Conservation (phyloP, 2,329 filamentous ascomycete species). For the Paecilomyces niveus region DNA sequence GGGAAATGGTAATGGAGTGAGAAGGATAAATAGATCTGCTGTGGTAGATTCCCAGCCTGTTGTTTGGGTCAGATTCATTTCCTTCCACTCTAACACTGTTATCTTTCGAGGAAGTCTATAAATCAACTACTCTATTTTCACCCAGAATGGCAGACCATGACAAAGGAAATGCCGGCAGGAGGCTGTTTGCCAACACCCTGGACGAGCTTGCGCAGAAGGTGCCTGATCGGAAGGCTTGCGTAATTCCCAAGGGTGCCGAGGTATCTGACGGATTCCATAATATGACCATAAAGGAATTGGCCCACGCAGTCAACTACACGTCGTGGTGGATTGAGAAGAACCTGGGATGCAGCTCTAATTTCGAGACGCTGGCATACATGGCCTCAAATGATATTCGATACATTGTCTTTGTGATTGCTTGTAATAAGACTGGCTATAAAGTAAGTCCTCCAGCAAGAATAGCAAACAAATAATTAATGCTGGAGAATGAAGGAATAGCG, state of each 20-base stretch:
- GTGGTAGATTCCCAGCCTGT: neutral
- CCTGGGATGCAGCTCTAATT: conserved; percentile 7
- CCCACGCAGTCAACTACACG: conserved; percentile 13
- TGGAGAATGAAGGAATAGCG: neutral
- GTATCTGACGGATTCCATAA: conserved; percentile 5
- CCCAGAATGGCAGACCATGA: neutral
- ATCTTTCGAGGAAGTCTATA: neutral
- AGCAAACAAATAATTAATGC: neutral
- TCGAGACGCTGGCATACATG: conserved; percentile 17
- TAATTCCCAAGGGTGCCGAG: conserved; percentile 3
- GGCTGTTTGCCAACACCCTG: conserved; percentile 6
- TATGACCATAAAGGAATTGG: conserved; percentile 13
- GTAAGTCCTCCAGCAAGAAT: conserved; percentile 5
- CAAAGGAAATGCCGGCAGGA: conserved; percentile 2
- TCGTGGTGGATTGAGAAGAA: conserved; percentile 18
- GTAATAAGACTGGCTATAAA: conserved; percentile 17
- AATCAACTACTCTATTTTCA: neutral
- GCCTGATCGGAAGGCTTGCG: conserved; percentile 3
- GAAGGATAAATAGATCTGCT: neutral
- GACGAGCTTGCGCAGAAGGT: conserved; percentile 5
- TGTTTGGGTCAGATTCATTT: neutral
- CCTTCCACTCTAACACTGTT: neutral
- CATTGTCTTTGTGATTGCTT: conserved; percentile 14
- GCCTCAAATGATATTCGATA: conserved; percentile 19
- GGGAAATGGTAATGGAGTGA: neutral